Conservation (phyloP, 208 protist species). For the Leishmania turanica region DNA sequence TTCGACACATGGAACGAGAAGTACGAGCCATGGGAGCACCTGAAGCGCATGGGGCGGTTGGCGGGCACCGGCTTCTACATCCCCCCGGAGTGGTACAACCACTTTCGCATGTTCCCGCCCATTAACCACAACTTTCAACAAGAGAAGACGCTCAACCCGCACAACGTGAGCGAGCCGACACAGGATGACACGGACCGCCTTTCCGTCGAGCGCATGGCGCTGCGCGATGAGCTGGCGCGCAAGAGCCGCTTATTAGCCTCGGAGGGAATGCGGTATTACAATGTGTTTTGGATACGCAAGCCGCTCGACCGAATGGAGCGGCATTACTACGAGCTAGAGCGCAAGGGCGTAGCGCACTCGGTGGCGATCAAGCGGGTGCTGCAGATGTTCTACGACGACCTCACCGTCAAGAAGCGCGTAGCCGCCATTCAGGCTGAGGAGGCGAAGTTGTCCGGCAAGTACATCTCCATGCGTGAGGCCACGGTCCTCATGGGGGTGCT, state of each 20-base stretch:
- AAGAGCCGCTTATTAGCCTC: conserved; percentile 86
- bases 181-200: conserved; percentile 67
- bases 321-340: conserved; percentile 82
- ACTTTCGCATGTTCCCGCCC: conserved; percentile 93
- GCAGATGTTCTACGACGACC: conserved; percentile 76
- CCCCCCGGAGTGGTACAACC: conserved; percentile 92
- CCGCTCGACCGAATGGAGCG: conserved; percentile 92
- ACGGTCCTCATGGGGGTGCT: conserved; percentile 85
- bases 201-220: conserved; percentile 58
- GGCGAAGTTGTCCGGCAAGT: conserved; percentile 87
- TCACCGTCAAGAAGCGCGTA: conserved; percentile 85
- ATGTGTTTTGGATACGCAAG: conserved; percentile 93
- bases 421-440: conserved; percentile 89
- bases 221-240: conserved; percentile 82
- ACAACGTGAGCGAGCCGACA: conserved; percentile 76
- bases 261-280: conserved; percentile 93
- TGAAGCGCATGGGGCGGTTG: conserved; percentile 88
- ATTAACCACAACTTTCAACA: conserved; percentile 91
- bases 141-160: conserved; percentile 90
- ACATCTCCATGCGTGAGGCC: conserved; percentile 92
- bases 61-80: conserved; percentile 93
- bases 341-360: conserved; percentile 69
- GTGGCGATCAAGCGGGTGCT: conserved; percentile 83
- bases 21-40: conserved; percentile 92
- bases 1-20: conserved; percentile 91